Base-by-base conservation (phyloP, 192 early-diverging fungal genomes). In the Umbelopsis ramanniana region DNA sequence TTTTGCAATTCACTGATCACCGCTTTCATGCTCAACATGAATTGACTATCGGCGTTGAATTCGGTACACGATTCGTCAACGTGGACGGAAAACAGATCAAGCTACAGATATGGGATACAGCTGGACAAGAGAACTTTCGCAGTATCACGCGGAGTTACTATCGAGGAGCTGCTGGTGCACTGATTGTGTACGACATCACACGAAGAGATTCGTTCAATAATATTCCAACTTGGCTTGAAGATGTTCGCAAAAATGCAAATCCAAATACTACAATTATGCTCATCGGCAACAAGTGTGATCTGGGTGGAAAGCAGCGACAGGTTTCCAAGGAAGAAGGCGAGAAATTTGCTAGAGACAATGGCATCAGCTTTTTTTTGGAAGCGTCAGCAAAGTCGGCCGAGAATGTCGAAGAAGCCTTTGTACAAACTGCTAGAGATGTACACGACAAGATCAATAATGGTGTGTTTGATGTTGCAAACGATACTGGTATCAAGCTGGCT, bases 91-190 rank as follows among this genome's bases (percentile, higher is more conserved):
- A 94, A 72, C 85, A 88, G 75, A 91, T 97, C 74, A 96, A 96
- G 83, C 87, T 97, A 17, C 94, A 97, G 76, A 95, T 97, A 72
- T 97, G 96, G 96, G 96, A 96, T 76, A 95, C 95, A 14, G 93
- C 93, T 29, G 93, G 93, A 68, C 93, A 94, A 77, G 93, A 94
- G 71, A 93, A 91, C 14, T 94, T 94, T 81, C 84, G 93, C 70
- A 91, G 90, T 75, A 94, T 94, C 70, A 94, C 93, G 22, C 82
- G 91, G 68, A 93, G 90, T 78, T 94, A 94, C 84, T 94, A 94
- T 75, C 89, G 90, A 74, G 91, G 92, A 48, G 91, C 92, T 47
- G 91, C 90, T 35, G 91, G 90, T 24, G 92, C 93, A 38, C 81
- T 93, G 46, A 78, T 93, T 78, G 93, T 94, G 19, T 94, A 94